phyloP scores from a whole-genome alignment of 2,329 filamentous ascomycete species.

The Pseudogymnoascus sp. region DNA sequence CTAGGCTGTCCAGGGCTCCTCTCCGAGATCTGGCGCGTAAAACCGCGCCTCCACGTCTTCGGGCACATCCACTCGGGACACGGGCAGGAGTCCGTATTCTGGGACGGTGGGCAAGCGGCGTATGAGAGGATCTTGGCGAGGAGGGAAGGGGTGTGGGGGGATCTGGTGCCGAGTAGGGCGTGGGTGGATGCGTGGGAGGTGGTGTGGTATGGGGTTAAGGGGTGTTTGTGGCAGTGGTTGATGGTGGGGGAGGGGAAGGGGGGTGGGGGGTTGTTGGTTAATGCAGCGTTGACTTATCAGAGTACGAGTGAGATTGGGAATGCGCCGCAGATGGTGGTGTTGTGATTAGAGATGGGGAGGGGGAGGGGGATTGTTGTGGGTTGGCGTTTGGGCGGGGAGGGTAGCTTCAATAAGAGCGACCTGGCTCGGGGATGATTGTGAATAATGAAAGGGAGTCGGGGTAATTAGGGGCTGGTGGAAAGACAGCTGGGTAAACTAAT shows the following conservation, averaged over 20 bases:
- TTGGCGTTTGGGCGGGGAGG: neutral
- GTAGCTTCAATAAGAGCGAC: neutral
- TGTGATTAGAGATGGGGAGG: constrained; percentile 13
- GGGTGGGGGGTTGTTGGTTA: constrained; percentile 46
- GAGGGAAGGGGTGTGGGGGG: constrained; percentile 28
- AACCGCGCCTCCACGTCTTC: constrained; percentile 54
- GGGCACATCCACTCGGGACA: constrained; percentile 57
- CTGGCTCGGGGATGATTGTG: neutral
- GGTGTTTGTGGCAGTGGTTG: constrained; percentile 49
- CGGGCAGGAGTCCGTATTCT: constrained; percentile 50
- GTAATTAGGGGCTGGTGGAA: neutral
- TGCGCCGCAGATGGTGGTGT: constrained; percentile 23
- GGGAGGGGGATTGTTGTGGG: neutral
- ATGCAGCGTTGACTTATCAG: constrained; percentile 46
- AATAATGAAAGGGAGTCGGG: neutral
- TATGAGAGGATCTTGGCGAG: constrained; percentile 27
- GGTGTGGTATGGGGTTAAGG: constrained; percentile 42
- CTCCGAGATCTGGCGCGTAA: constrained; percentile 48
- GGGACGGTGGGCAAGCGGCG: constrained; percentile 47
- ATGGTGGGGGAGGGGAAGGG: constrained; percentile 41
- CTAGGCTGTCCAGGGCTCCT: constrained; percentile 51
- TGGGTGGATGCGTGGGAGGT: constrained; percentile 46
- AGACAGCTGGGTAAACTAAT: neutral
- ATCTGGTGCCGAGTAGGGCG: constrained; percentile 21
- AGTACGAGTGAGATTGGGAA: constrained; percentile 41